Base-by-base conservation (phyloP, 208 protist genomes). In the Jaenimonas drosophilae region DNA sequence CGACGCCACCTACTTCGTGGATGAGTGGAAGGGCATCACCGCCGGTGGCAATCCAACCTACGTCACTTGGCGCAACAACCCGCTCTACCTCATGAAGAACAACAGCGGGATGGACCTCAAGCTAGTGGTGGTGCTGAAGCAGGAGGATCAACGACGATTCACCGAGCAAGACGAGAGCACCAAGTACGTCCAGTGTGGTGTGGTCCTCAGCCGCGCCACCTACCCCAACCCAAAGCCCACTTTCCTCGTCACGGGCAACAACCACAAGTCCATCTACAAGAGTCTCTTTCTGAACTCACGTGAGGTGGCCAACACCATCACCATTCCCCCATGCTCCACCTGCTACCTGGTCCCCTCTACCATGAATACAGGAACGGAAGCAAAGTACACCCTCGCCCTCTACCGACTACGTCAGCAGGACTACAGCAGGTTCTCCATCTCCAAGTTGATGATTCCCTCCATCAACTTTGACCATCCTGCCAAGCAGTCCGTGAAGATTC, bases 271-370 rank as follows among this genome's bases (percentile, higher is more conserved):
- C 2, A 49, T 76, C 3, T 59, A 63, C 62, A 84, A 84, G 54
- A 72, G 75, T 47, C 70, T 88, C 44, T 91, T 81, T 60, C 46
- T 91, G 17, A 85, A 87, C 54, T 79, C 74, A 21, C 70, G 82
- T n/a, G 76, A 91, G 38, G 69, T 77, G 29, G 50, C 73, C 9
- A 82, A 73, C 53, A 37, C 47, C 7, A 39, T 91, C 5, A 72
- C 58, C 2, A 49, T 91, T 29, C 82, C 77, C 0, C 16, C 70
- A 0, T 45, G 80, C 7, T 85, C 74, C 1, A 33, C 75, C 32
- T 85, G 64, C 41, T 91, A 88, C 59, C 53, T 88, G 44, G 69
- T 91, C 12, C 77, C 77, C 21, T 80, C 63, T 23, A 62, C 64
- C 16, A 79, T 91, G 82, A 58, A 64, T n/a, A 66, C 57, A 23